Evolutionary conservation across 1,139 yeast species (phyloP), one percentile per base, ranked within the genome.

Genomic region (Geotrichum reessii): DNA sequence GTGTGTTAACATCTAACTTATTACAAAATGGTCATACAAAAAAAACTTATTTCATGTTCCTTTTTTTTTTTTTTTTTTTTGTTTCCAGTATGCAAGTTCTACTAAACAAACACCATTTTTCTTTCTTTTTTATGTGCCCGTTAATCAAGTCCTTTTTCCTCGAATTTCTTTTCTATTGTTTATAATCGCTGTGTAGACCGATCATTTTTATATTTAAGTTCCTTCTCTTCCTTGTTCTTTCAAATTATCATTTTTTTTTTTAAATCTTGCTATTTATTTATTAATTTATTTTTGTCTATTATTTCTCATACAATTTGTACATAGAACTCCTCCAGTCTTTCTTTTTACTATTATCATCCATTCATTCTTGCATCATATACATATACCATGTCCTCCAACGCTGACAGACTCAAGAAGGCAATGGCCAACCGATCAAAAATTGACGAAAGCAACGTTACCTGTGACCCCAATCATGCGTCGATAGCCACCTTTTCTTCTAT

Each of bases 331-430:
- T 8, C 9, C 37, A 31, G 37, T 6, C 37, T n/a, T 5, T 31
- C 37, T 31, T 31, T 31, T 4, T 31, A 11, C 3, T n/a, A n/a
- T n/a, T n/a, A n/a, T n/a, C n/a, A n/a, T n/a, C n/a, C n/a, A n/a
- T n/a, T n/a, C n/a, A n/a, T 9, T 11, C 37, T 11, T 9, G 9
- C 37, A 31, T 31, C 14, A 11, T 28, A 7, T 28, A 11, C 33
- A 28, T 28, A 8, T 28, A 8, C 33, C 37, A 31, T 31, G 37
- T 31, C 37, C 22, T 12, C 52, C 24, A 31, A 37, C 52, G 44
- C 44, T n/a, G 46, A 31, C 46, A 50, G 52, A 50, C 52, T 48
- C 22, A 48, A 48, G 40, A 48, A 48, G 22, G 51, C 51, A 9
- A 28, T 48, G 51, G 51, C 51, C 51, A 31, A 48, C 28, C 17